phyloP scores from a whole-genome alignment of 2,329 filamentous ascomycete species.

The Trichoderma koningii region DNA sequence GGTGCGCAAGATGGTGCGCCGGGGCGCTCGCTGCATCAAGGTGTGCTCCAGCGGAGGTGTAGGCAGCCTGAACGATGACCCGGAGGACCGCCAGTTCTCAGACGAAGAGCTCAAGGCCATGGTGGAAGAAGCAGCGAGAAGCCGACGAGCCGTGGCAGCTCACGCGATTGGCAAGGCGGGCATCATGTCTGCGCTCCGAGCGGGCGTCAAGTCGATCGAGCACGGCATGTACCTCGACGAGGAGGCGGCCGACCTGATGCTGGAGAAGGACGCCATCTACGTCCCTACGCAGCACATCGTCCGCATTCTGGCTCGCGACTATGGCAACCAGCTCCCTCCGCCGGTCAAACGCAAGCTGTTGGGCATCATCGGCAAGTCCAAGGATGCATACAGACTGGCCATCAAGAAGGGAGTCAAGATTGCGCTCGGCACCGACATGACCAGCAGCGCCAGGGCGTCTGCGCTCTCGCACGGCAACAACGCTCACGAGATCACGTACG shows the following conservation, averaged over 20 bases:
- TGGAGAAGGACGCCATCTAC: constrained; percentile 41
- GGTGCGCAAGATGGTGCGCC: constrained; percentile 45
- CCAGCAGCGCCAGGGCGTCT: constrained; percentile 38
- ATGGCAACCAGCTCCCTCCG: constrained; percentile 40
- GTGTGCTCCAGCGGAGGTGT: constrained; percentile 45
- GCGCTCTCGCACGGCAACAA: constrained; percentile 37
- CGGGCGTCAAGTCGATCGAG: constrained; percentile 45
- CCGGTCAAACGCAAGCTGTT: constrained; percentile 24
- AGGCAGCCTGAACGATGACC: constrained; percentile 44
- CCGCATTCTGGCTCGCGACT: constrained; percentile 37
- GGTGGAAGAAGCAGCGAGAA: constrained; percentile 43
- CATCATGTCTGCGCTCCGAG: constrained; percentile 43
- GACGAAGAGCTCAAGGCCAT: constrained; percentile 43
- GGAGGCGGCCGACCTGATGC: constrained; percentile 45
- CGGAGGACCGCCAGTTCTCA: constrained; percentile 44
- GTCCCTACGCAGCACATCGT: constrained; percentile 45
- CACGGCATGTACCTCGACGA: constrained; percentile 46
- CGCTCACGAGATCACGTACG: constrained; percentile 49
- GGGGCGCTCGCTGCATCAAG: constrained; percentile 46
- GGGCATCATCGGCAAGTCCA: constrained; percentile 42
- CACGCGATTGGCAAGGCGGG: constrained; percentile 47
- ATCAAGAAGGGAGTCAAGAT: constrained; percentile 43
- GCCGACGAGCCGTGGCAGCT: constrained; percentile 43
- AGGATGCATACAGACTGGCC: constrained; percentile 43
- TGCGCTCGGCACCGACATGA: constrained; percentile 47